Evolutionary conservation across 768 basidiomycete species (phyloP).

Genomic region (Lactifluus echinatus): DNA sequence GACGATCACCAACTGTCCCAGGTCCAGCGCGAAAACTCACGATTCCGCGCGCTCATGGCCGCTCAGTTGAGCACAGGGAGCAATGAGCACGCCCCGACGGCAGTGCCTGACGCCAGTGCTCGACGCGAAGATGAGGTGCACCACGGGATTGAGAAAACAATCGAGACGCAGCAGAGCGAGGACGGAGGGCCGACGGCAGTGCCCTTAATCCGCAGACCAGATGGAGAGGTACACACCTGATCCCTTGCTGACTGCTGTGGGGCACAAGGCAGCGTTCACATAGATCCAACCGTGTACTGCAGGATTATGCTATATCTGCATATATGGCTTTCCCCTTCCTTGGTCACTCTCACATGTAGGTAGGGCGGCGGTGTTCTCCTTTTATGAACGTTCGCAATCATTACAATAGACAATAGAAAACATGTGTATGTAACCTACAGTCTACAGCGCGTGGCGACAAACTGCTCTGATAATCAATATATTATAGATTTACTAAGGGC

Average conservation of each 20-base stretch:
- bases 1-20: conserved; percentile 22
- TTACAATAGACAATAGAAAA: no score
- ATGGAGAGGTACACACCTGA: not conserved
- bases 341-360: not conserved
- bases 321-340: not conserved
- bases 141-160: not conserved
- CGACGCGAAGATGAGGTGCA: not conserved
- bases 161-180: not conserved
- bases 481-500: not conserved
- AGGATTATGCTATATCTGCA: not conserved
- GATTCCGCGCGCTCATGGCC: conserved; percentile 84
- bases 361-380: no score
- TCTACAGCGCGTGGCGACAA: not conserved
- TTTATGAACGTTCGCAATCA: not conserved
- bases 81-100: not conserved
- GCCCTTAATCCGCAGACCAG: not conserved
- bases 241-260: not conserved
- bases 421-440: not conserved
- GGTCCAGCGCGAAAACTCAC: conserved; percentile 61
- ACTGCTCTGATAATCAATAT: not conserved
- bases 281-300: not conserved
- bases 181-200: not conserved
- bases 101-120: not conserved
- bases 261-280: not conserved
- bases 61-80: conserved; percentile 62